Evolutionary conservation across 2,329 filamentous ascomycete genomes (phyloP), one percentile per base, ranked within the genome.

Genomic region (Colletotrichum sp.): DNA sequence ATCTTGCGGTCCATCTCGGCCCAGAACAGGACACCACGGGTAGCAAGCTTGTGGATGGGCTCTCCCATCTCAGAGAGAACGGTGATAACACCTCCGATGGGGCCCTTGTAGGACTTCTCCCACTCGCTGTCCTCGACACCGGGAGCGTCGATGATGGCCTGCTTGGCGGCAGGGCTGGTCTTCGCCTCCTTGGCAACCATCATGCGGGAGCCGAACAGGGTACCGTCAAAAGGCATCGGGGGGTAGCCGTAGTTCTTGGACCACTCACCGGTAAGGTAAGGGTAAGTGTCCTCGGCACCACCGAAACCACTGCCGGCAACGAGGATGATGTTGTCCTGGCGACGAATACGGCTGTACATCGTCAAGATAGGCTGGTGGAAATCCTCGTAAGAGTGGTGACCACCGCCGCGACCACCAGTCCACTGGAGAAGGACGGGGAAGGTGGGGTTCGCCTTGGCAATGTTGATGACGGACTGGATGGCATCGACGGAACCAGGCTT

Each of bases 1-100:
- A 99, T 98, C 87, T 98, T 98, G 85, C 97, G 92, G 82, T 99
- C 97, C 96, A 99, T 98, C 87, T 99, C 97, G 66, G 96, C 94
- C 97, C 97, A 99, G 89, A 99, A 98, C 70, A 92, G 89, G 64
- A 99, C 96, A 91, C 97, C 97, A 75, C 97, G 94, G 65, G 97
- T 99, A 18, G 97, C 97, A 75, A 99, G 92, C 89, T 99, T 99
- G 89, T 99, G 97, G 77, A 99, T 99, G 8, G 97, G 97, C 89
- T 99, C 97, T 61, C 97, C 97, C 97, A 99, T 99, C 87, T 99
- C 97, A 2, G 97, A 99, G 78, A 96, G 93, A 65, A 99, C 97
- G 32, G 97, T 99, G 81, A 99, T 96, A 78, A 99, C 93, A 83
- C 97, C 97, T 81, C 97, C 97, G 73, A 96, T 94, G 30, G 96